Base-by-base conservation (phyloP, 1,139 yeast genomes). In the Saccharomyces pastorianus region DNA sequence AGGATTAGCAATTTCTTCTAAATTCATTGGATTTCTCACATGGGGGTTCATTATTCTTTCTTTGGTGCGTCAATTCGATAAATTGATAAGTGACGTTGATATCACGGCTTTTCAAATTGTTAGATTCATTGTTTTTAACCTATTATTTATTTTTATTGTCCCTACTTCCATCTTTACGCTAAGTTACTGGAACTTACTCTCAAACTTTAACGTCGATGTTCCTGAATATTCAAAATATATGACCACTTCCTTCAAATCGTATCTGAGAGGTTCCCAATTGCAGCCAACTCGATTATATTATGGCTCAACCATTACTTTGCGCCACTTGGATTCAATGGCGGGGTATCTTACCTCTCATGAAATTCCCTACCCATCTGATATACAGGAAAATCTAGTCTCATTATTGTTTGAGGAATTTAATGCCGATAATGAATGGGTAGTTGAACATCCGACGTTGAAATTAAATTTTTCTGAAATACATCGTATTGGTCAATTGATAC, bases 301-400 rank as follows among this genome's bases (percentile, higher is more conserved):
- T 66, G 95, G 95, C 2, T 79, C 88, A 51, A 74, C 81, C 0
- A 76, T 88, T 17, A 82, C 88, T 13, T 61, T 88, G n/a, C 80
- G 88, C 60, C 95, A 88, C 67, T 63, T 70, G 13, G 74, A 76
- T 17, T 72, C 76, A 2, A 68, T 84, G 31, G 86, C 85, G 46
- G 78, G 79, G 1, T 88, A 85, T 64, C 71, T 88, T 54, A 90
- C 86, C 62, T 85, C 95, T 0, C 88, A 85, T 63, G 72, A 77
- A 46, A 71, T 67, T 56, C 69, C 68, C 3, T 86, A 84, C 65
- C 75, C 74, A 42, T 68, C 76, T 0, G 88, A 87, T 0, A 76
- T 88, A 0, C 65, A 71, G 0, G 81, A 82, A 59, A 93, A 87
- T 64, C 88, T 85, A 66, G 91, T 87, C 6, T 78, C 91, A 0